Percentiles rank a stretch among this genome's conserved stretches.
phyloP scores from a whole-genome alignment of 2,329 filamentous ascomycete genomes.

The Monosporascus sp. region DNA sequence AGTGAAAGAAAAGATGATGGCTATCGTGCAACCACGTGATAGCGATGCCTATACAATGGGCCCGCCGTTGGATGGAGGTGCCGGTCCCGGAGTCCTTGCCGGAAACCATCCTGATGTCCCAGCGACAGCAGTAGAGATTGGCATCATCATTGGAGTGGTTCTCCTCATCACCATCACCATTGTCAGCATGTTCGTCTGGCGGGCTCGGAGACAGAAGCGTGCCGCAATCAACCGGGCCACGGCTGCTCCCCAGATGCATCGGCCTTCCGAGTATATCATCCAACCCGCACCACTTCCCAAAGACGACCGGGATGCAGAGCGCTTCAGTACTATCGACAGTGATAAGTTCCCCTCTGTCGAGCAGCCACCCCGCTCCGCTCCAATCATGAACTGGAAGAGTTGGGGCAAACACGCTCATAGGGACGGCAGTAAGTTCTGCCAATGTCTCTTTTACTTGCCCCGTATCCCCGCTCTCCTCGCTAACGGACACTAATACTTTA shows the following conservation, averaged over 20 bases:
- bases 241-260: not conserved
- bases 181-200: constrained; percentile 1
- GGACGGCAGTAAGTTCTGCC: not conserved
- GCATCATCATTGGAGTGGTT: constrained; percentile 3
- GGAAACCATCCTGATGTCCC: not conserved
- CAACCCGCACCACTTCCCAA: not conserved
- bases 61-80: constrained; percentile 1
- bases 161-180: not conserved
- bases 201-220: not conserved
- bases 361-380: not conserved
- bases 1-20: not conserved
- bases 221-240: not conserved
- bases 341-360: not conserved
- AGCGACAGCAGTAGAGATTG: not conserved
- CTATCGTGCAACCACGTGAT: not conserved
- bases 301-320: not conserved
- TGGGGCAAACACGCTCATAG: not conserved
- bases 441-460: not conserved
- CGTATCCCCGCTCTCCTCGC: not conserved
- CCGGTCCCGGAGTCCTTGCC: constrained; percentile 1
- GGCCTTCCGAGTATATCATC: not conserved
- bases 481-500: not conserved
- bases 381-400: not conserved
- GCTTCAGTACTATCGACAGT: not conserved
- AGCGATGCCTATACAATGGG: not conserved